Evolutionary conservation across 345 rosid species (phyloP), one percentile per base, ranked within the genome.

Genomic region (Capsella bursapastoris): DNA sequence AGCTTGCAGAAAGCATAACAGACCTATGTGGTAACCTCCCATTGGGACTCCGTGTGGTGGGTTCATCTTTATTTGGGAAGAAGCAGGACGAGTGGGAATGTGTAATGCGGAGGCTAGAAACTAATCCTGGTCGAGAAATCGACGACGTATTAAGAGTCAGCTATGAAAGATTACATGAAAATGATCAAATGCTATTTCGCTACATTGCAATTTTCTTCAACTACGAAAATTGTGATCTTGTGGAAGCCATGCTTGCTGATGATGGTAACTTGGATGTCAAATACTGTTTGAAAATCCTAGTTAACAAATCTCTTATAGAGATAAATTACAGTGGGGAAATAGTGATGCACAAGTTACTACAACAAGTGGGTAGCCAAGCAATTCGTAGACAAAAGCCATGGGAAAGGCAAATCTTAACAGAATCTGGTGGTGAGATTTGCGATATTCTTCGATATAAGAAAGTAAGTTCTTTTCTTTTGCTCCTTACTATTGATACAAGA

Each of bases 141-240:
- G 25, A 14, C 0, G 40, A 5, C 0, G 48, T 68, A 2, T 43
- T 83, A 5, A 72, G 50, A 57, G 72, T 77, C 8, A 79, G 86
- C 4, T 83, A 59, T 6, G 72, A 85, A 28, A 56, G 53, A 5
- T 57, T 84, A 14, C 3, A 58, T 13, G 50, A 70, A 8, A 7
- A 50, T 1, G 53, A 70, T 3, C 47, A 80, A 57, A 6, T 0
- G 0, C 9, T 82, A 1, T 84, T 80, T 80, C 67, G 70, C n/a
- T 76, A 78, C 38, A 66, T 84, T 48, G 80, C 83, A n/a, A 52
- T 75, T 34, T 79, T 82, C 69, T 80, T 80, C 3, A 77, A 66
- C 31, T 40, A 63, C 0, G 5, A 6, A 9, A 4, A 49, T 2
- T 13, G 6, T 0, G 31, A 70, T 9, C 0, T 0, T 14, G 41